Percentiles rank a stretch among this genome's conserved stretches.
Evolutionary conservation across 2,329 filamentous ascomycete genomes (phyloP).

Genomic region (Paraphoma chrysanthemicola): DNA sequence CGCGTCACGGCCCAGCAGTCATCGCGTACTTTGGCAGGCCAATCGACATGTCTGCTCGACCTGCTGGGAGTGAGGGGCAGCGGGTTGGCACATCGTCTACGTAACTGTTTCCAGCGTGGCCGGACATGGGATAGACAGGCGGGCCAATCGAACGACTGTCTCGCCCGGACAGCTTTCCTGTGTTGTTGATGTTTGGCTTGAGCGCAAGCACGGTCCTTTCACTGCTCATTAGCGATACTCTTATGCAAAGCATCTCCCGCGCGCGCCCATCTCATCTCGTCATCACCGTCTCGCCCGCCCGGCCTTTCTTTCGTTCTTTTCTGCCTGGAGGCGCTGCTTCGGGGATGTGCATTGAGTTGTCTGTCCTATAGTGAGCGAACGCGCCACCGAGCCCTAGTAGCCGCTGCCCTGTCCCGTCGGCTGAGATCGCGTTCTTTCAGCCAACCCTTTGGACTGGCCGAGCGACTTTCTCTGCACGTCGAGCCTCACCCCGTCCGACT

Average conservation of each 20-base stretch:
- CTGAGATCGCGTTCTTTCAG: constrained; percentile 28
- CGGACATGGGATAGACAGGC: constrained; percentile 6
- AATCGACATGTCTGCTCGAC: constrained; percentile 8
- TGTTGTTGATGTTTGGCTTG: constrained; percentile 23
- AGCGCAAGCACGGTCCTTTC: too few relatives aligned
- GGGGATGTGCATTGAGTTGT: constrained; percentile 35
- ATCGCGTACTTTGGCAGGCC: constrained; percentile 5
- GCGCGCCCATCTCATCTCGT: constrained; percentile 24
- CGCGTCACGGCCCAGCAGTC: not conserved
- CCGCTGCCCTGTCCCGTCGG: constrained; percentile 23
- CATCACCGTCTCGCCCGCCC: constrained; percentile 28
- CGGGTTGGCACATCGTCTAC: constrained; percentile 1
- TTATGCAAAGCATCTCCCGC: constrained; percentile 31
- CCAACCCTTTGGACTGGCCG: constrained; percentile 23
- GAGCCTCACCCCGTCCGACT: constrained; percentile 20
- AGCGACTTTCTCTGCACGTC: constrained; percentile 19
- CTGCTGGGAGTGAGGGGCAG: too few relatives aligned
- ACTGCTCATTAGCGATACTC: too few relatives aligned
- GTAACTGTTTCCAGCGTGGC: constrained; percentile 21
- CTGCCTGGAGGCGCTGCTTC: constrained; percentile 37
- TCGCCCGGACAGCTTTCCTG: not conserved
- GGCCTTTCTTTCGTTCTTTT: constrained; percentile 31
- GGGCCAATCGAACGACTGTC: constrained; percentile 21
- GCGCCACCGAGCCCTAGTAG: constrained; percentile 35
- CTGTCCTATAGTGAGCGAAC: constrained; percentile 31